Base-by-base conservation (phyloP, 2,329 filamentous ascomycete species). In the Trichoderma harzianum region DNA sequence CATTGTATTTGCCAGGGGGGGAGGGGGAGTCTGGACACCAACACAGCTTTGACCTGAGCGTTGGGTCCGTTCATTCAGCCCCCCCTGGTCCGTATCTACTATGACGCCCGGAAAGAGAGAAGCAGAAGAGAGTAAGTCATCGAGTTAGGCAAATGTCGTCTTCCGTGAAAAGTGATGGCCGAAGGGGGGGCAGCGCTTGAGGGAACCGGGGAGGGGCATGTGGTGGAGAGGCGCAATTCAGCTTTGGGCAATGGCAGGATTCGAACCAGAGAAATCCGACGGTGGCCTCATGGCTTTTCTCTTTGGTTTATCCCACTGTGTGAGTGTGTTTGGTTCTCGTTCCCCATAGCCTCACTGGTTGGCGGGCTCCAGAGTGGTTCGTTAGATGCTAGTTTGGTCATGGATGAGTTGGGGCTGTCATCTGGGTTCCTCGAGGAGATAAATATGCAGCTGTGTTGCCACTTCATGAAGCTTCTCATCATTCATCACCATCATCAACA, bases 101-200 rank as follows among this genome's bases (percentile, higher is more conserved):
- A 57, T 32, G 16, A 57, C 47, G 64, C 64, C 47, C 51, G 8
- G 34, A 16, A 57, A 36, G 53, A 36, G 36, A 24, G 32, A 32
- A n/a, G 34, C 32, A n/a, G 10, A 28, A 64, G n/a, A 32, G n/a
- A 66, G 7, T 7, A 24, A 26, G 64, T 39, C 32, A 66, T 66
- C 64, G 47, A 28, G 65, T 58, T 68, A 68, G 65, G 65, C 65
- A 68, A 58, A 53, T 57, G 26, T 39, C 26, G 57, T 68, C n/a
- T 68, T 60, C 51, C 53, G 65, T 43, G 53, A 68, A 8, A 58
- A 68, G 65, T 68, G 65, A 68, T 68, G 65, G 65, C 65, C 65
- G 65, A 60, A 55, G 63, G n/a, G 10, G 51, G 32, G 53, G n/a
- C 32, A 16, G 16, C 16, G 26, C 7, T 26, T 8, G 53, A 16